Evolutionary conservation across 116 monocot genomes (phyloP), one percentile per base, ranked within the genome.

Genomic region (Phalaenopsis hybrid): DNA sequence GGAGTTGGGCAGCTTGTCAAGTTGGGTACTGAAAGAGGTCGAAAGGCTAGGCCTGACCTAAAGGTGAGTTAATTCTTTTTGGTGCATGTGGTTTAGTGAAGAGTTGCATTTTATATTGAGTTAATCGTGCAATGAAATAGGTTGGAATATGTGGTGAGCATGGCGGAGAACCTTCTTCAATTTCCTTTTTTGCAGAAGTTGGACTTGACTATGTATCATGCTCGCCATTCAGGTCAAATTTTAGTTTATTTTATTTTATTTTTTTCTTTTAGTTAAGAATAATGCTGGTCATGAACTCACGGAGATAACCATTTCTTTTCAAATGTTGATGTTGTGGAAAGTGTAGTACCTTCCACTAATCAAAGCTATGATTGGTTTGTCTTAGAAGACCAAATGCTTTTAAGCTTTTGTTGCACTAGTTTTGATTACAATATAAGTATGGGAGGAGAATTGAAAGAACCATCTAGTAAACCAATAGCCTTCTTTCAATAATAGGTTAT

Each of bases 181-280:
- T 98, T 85, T 93, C 95, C 33, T 98, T 98, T 81, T 98, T 98
- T 45, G 93, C 90, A 4, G 85, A 95, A 77, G 87, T 88, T 79
- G 98, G 98, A 55, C 57, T 98, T 82, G 93, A 98, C 83, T 98
- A 98, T 72, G 98, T 98, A 72, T 98, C 98, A 57, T 95, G 98
- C 78, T 98, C 98, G 11, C 92, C 98, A 45, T 98, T 98, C 89
- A 98, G 95, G 95, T 98, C 46, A 17, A 5, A 76, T 23, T 31
- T 51, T 41, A 51, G 9, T 51, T 51, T 51, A 51, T 70, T 15
- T 4, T 21, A 44, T 44, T 50, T 65, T 21, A 0, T 18, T 43
- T 82, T 43, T 43, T 23, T n/a, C n/a, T 63, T 4, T 63, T 23
- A 23, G n/a, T 63, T 63, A 5, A 6, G 6, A 4, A 63, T 63